Conservation (phyloP, 306 rosid genomes). For the Dryas drummondii region DNA sequence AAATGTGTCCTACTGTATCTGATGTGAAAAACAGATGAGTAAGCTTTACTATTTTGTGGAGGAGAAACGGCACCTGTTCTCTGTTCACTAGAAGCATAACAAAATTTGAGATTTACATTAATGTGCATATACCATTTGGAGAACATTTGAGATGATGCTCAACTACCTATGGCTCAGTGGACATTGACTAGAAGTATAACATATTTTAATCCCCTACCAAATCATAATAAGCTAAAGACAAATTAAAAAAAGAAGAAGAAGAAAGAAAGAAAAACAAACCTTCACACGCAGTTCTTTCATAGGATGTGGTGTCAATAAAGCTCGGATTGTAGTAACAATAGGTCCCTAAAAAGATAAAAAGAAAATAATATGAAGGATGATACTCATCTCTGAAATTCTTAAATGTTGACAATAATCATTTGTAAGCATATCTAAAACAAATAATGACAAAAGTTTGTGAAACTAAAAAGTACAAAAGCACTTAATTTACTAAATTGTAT, state of each 20-base stretch:
- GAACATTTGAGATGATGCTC: background rate
- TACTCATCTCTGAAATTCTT: background rate
- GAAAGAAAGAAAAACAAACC: constrained; percentile 40
- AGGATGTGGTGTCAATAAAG: constrained; percentile 93
- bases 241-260: constrained; percentile 1
- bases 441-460: constrained; percentile 10
- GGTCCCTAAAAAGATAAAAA: constrained; percentile 58
- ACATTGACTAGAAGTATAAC: background rate
- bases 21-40: too few species aligned
- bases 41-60: too few species aligned
- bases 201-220: background rate
- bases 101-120: too few species aligned
- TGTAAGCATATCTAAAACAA: background rate
- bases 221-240: background rate
- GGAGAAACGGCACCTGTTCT: too few species aligned
- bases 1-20: too few species aligned
- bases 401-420: background rate
- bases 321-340: constrained; percentile 84
- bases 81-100: too few species aligned
- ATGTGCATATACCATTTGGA: background rate
- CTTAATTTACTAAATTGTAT: background rate
- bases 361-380: background rate
- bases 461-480: background rate
- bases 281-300: constrained; percentile 97
- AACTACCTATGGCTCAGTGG: background rate